Conservation (phyloP, 2,329 filamentous ascomycete genomes). For the Dothidotthia symphoricarpi region DNA sequence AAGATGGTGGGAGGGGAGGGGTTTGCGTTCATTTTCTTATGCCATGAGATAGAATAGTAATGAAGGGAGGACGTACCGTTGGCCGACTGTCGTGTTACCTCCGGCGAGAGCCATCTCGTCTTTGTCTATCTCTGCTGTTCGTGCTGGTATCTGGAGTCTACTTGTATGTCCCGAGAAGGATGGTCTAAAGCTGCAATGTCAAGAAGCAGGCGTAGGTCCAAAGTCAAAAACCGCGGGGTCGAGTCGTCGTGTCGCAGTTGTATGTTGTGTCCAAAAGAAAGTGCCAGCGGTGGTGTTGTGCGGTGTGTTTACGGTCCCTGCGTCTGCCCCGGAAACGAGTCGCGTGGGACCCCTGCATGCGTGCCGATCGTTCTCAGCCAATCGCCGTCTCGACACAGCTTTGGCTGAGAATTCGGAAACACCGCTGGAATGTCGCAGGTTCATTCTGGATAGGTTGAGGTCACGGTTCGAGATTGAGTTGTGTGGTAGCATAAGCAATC, state of each 20-base stretch:
- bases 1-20: conserved; percentile 39
- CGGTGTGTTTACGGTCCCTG: conserved; percentile 23
- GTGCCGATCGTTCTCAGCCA: neutral
- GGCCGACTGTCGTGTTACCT: conserved; percentile 47
- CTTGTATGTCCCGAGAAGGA: conserved; percentile 3
- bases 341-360: conserved; percentile 14
- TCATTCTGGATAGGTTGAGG: no score
- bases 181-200: neutral
- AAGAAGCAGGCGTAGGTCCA: neutral
- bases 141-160: neutral
- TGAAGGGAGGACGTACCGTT: conserved; percentile 42
- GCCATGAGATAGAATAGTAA: no score
- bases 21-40: no score
- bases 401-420: no score
- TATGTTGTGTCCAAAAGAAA: neutral
- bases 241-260: neutral
- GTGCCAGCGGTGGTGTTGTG: conserved; percentile 1
- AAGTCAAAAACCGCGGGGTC: neutral
- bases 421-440: no score
- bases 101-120: conserved; percentile 34
- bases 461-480: no score
- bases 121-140: conserved; percentile 1
- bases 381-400: no score
- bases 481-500: no score
- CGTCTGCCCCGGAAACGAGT: conserved; percentile 18